Evolutionary conservation across 805 yeast species (phyloP).

Genomic region (Hanseniaspora vineae): DNA sequence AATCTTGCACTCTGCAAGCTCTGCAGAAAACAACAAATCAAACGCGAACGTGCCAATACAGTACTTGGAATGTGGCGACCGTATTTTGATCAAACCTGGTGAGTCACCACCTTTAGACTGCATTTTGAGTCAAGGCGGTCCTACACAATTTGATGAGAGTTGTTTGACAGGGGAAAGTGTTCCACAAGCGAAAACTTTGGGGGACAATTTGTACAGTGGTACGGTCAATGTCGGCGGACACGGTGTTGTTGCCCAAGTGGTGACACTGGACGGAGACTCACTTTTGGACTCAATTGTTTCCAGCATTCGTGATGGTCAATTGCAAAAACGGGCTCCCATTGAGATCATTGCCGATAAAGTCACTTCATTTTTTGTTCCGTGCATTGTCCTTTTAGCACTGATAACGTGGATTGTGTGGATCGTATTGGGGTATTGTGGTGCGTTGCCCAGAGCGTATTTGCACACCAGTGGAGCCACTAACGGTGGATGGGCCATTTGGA

Average conservation of each 20-base stretch:
- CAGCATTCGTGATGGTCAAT: slow-evolving; percentile 62
- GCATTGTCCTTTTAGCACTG: slow-evolving; percentile 47
- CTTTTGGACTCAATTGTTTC: slow-evolving; percentile 56
- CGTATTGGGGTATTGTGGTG: slow-evolving; percentile 38
- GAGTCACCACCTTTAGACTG: slow-evolving; percentile 52
- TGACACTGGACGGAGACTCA: slow-evolving; percentile 50
- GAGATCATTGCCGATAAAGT: slow-evolving; percentile 56
- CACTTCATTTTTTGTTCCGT: slow-evolving; percentile 64
- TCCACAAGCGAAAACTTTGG: slow-evolving; percentile 43
- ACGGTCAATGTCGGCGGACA: slow-evolving; percentile 54
- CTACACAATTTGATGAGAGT: slow-evolving; percentile 43
- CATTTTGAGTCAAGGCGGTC: slow-evolving; percentile 12
- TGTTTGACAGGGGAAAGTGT: slow-evolving; percentile 50
- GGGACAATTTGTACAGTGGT: slow-evolving; percentile 63
- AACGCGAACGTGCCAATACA: slow-evolving; percentile 29
- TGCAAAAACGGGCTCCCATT: slow-evolving; percentile 52
- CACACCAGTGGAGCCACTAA: slow-evolving; percentile 35
- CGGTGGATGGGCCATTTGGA: slow-evolving; percentile 72
- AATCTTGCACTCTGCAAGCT: slow-evolving; percentile 16
- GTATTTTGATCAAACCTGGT: slow-evolving; percentile 36
- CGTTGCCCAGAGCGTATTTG: slow-evolving; percentile 40
- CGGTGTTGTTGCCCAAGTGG: slow-evolving; percentile 38
- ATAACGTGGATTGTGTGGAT: slow-evolving; percentile 62
- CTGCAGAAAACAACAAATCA: slow-evolving; percentile 9
- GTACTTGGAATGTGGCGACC: slow-evolving; percentile 39